Evolutionary conservation across 2,329 filamentous ascomycete genomes (phyloP), one percentile per base, ranked within the genome.

Genomic region (Aureobasidium leucospermi): DNA sequence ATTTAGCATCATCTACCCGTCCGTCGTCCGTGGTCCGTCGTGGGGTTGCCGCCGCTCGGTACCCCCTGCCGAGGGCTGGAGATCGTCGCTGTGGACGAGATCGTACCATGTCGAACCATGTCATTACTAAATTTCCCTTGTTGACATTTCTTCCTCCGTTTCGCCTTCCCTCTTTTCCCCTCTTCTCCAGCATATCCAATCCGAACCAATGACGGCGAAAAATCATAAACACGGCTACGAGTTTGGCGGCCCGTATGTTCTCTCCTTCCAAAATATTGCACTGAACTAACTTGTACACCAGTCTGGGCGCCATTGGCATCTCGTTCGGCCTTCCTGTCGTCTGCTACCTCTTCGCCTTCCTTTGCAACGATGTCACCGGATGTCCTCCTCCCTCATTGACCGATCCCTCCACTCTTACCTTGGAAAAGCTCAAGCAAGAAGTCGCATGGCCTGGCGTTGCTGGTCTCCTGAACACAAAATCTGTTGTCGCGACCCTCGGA

Each of bases 281-380:
- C 29, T 13, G 9, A 2, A 23, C 52, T 36, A 46, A 45, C 39
- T 15, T 6, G 45, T 32, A 1, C 4, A 34, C 10, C 64, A 95
- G 91, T 58, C 78, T 86, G 43, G 92, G 91, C 59, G 90, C 89
- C 38, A 83, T 87, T 62, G 81, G 76, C 62, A 89, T 97, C 68
- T 88, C 88, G 7, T 87, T 95, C 67, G 86, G 86, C 60, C 84
- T 96, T 0, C 93, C 93, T 0, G 62, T 91, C 43, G 80, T 92
- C 64, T 83, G 90, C 66, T 96, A 94, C 75, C 71, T 85, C 67
- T 87, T 93, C 70, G 81, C 86, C 48, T 96, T 96, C 70, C 79
- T 87, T 67, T 96, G 93, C 81, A 97, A 96, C 76, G 92, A 97
- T 72, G 79, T 95, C 64, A 87, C 90, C 8, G 93, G 94, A 61